phyloP scores from a whole-genome alignment of 352 stramenopile species.

The Phytophthora crassamura region DNA sequence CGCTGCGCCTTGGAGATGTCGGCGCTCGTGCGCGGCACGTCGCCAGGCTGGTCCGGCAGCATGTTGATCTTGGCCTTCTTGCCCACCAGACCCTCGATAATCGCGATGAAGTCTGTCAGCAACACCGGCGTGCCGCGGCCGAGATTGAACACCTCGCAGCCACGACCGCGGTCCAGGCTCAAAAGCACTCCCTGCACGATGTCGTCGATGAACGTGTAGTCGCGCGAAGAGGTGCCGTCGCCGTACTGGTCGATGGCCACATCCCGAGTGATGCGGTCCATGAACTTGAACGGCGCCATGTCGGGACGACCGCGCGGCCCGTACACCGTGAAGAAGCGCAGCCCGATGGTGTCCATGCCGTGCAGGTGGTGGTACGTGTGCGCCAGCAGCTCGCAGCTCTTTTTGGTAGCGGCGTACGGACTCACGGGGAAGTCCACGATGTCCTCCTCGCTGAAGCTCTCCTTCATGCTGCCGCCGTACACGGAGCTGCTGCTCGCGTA shows the following conservation, averaged over 20 bases:
- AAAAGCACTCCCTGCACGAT: slow-evolving; percentile 96
- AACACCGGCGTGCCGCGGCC: slow-evolving; percentile 93
- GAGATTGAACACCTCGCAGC: slow-evolving; percentile 98
- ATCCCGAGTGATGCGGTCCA: slow-evolving; percentile 93
- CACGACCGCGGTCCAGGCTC: slow-evolving; percentile 65
- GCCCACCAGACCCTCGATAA: slow-evolving; percentile 94
- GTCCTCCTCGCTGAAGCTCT: slow-evolving; percentile 91
- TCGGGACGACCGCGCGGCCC: slow-evolving; percentile 95
- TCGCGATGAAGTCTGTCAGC: slow-evolving; percentile 95
- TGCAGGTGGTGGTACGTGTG: slow-evolving; percentile 98
- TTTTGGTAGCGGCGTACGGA: slow-evolving; percentile 98
- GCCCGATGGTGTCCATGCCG: slow-evolving; percentile 92
- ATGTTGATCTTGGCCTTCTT: slow-evolving; percentile 95
- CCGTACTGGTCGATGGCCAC: slow-evolving; percentile 97
- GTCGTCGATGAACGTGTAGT: slow-evolving; percentile 99
- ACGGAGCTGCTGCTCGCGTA: slow-evolving; percentile 96
- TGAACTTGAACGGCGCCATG: slow-evolving; percentile 99
- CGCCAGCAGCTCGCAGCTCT: slow-evolving; percentile 96
- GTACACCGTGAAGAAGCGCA: slow-evolving; percentile 99
- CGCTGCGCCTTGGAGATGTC: slow-evolving; percentile 95
- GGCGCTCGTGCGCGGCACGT: slow-evolving; percentile 96
- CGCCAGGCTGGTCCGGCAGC: slow-evolving; percentile 95
- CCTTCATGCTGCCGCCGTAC: slow-evolving; percentile 94
- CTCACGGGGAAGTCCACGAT: slow-evolving; percentile 95
- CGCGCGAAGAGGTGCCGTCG: slow-evolving; percentile 93